A percentile compares a stretch with the other conserved stretches of the same genome.
Conservation (phyloP, 2,329 filamentous ascomycete genomes). For the Trichoderma brevicompactum region DNA sequence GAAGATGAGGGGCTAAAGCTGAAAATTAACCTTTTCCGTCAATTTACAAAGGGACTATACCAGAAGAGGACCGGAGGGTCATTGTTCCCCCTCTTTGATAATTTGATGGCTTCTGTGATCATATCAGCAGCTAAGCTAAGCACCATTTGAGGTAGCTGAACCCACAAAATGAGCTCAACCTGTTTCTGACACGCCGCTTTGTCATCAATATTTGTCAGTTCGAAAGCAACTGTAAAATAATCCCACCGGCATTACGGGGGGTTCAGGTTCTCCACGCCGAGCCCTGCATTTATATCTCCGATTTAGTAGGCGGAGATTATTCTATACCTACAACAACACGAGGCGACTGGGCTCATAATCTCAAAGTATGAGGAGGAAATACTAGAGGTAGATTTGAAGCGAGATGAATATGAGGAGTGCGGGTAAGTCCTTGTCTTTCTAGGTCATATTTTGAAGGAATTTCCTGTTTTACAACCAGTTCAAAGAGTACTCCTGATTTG, state of each 20-base stretch:
- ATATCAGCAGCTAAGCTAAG: neutral
- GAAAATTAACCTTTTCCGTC: neutral
- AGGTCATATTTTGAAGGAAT: no score
- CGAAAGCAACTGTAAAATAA: no score
- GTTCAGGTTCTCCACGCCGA: no score
- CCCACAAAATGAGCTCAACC: no score
- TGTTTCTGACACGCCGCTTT: neutral
- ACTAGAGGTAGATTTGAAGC: no score
- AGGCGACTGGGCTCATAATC: neutral
- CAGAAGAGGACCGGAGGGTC: neutral
- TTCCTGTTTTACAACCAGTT: no score
- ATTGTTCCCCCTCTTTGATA: neutral
- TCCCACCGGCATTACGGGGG: no score
- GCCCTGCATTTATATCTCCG: neutral
- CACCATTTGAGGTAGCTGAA: neutral
- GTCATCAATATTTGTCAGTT: slow-evolving; percentile 14
- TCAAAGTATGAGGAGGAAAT: no score
- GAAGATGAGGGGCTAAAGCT: neutral
- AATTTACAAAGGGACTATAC: neutral
- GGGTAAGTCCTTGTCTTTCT: no score
- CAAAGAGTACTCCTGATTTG: no score
- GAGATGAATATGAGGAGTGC: no score
- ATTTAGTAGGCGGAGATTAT: neutral
- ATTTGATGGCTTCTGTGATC: neutral
- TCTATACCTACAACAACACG: neutral